phyloP scores from a whole-genome alignment of 2,329 filamentous ascomycete genomes.

The Westerdykella aurantiaca region DNA sequence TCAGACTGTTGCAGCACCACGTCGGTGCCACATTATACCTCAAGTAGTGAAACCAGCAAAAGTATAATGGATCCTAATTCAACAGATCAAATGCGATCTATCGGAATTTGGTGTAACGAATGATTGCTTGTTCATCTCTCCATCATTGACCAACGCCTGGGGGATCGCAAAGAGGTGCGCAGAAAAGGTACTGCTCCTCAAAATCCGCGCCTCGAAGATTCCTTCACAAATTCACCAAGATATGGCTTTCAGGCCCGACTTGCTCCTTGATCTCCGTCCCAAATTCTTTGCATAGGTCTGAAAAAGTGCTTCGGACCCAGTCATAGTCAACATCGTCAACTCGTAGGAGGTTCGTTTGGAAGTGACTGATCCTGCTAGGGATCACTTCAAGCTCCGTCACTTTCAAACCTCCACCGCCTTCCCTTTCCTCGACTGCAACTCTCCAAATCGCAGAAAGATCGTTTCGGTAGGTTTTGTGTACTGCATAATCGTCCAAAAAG shows the following conservation, averaged over 20 bases:
- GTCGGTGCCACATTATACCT: too few species aligned
- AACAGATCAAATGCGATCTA: too few species aligned
- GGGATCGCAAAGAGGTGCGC: too few species aligned
- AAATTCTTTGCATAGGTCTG: constrained; percentile 22
- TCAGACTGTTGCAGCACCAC: too few species aligned
- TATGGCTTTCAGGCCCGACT: constrained; percentile 10
- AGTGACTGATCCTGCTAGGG: constrained; percentile 33
- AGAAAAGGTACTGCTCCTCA: too few species aligned
- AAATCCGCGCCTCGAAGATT: too few species aligned
- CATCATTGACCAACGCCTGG: too few species aligned
- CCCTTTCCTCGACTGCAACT: constrained; percentile 21
- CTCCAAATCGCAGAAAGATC: constrained; percentile 39
- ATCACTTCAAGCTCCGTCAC: constrained; percentile 19
- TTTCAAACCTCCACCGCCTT: not conserved
- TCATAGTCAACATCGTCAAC: constrained; percentile 26
- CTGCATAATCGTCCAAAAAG: constrained; percentile 41
- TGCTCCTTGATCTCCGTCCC: constrained; percentile 19
- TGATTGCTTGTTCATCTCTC: too few species aligned
- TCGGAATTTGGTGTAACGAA: too few species aligned
- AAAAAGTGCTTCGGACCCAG: constrained; percentile 28
- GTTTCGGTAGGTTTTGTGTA: constrained; percentile 33
- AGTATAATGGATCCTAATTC: too few species aligned
- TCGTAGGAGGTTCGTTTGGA: constrained; percentile 29
- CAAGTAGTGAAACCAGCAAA: too few species aligned
- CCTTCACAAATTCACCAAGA: not conserved